Base-by-base conservation (phyloP, 2,329 filamentous ascomycete genomes). In the Trichophyton benhamiae region DNA sequence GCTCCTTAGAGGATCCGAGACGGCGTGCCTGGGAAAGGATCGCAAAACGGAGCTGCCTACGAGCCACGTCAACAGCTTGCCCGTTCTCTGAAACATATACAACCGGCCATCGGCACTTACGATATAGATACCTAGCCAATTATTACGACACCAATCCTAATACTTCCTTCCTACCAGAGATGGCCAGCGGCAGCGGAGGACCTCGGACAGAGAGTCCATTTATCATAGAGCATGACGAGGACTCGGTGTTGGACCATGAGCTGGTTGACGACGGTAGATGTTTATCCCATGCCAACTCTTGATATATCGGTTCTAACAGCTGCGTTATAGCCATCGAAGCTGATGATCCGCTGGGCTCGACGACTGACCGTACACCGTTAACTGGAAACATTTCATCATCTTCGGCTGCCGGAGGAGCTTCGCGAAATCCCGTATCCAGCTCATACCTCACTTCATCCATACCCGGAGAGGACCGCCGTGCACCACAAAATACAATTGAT, bases 401-500 rank as follows among this genome's bases (percentile, higher is more conserved):
- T 9, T 78, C 79, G 11, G 58, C 58, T 46, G 53, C 61, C 9
- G 61, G 61, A 52, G 42, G 42, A 52, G 41, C 36, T 9, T 61
- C 58, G 52, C 42, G 57, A 60, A 27, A 25, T 42, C 48, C 55
- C 44, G 80, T 89, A 62, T 86, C 91, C 68, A 85, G 92, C 72
- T 85, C 81, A 70, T 95, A 92, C 74, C 82, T 96, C 67, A 96
- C 91, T 27, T 94, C 89, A 22, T 85, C 86, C 62, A 95, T 99
- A 71, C 87, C 87, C 1, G 94, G 94, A 67, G 92, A 97, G 75
- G 94, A 99, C 78, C 88, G 94, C 60, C 83, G 87, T 65, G 91
- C 94, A 15, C 84, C 91, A 6, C 85, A 87, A 66, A 95, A 95
- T 77, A 99, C 94, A 53, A 95, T 99, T 74, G 94, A 99, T 75